Evolutionary conservation across 2,329 filamentous ascomycete species (phyloP), one percentile per base, ranked within the genome.

Genomic region (Scytalidium sp.): DNA sequence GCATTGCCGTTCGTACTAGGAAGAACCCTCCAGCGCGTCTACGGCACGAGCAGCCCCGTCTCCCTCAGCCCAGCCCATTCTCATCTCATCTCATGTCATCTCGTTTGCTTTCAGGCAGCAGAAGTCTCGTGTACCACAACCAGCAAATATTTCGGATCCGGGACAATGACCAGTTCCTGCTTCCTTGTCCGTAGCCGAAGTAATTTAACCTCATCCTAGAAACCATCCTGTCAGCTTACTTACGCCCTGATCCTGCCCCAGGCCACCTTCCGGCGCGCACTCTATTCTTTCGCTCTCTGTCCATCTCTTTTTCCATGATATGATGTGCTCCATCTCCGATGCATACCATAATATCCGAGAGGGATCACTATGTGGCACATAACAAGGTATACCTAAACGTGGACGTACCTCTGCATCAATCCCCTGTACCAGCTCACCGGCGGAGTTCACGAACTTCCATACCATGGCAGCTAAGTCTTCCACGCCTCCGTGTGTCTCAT

Each of bases 101-200:
- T 43, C 41, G 15, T 43, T 22, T 21, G 15, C 23, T 11, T 27
- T 60, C 69, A 88, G 61, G 83, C 84, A 8, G 83, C 79, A 36
- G 87, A 85, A n/a, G 88, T 90, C 64, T 92, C 88, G 69, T 93
- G 88, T 49, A 93, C 80, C 32, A 91, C 85, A 48, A 92, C 82
- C 32, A 93, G 76, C 43, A 94, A 74, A 68, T 88, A 95, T 63
- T 89, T 91, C 39, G 80, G 64, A 66, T 93, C 89, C 67, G 88
- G 88, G 19, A 93, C 86, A 62, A 94, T 89, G 51, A 94, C 86
- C 54, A 94, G 72, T 67, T 95, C 90, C 60, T 91, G 87, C 67
- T 88, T 91, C 73, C 85, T 90, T n/a, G 88, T 93, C 56, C 90
- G 80, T 56, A 95, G 65, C 55, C 88, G 78, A 46, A 94, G 69